A percentile compares a stretch with the other conserved stretches of the same genome.
Evolutionary conservation across 805 yeast species (phyloP).

Genomic region (Maudiozyma saulgeensis): DNA sequence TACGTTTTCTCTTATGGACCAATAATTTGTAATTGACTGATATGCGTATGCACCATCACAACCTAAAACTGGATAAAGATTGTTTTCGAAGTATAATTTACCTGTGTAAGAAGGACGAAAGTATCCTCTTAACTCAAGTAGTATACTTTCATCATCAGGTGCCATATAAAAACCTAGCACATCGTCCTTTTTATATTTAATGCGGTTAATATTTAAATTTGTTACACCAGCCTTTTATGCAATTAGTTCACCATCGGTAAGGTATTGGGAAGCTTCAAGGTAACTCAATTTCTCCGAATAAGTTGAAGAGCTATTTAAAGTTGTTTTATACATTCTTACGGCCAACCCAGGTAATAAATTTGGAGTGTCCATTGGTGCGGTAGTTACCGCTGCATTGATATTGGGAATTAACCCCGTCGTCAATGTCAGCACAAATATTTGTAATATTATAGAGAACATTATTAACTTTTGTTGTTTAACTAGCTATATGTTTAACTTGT

Average conservation of each 20-base stretch:
- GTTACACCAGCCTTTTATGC: neutral
- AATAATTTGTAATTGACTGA: neutral
- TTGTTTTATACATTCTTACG: neutral
- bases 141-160: neutral
- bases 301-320: neutral
- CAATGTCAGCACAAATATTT: neutral
- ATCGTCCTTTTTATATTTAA: neutral
- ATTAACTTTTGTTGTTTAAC: no score
- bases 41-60: neutral
- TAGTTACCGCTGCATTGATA: neutral
- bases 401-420: neutral
- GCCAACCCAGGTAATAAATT: neutral
- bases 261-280: neutral
- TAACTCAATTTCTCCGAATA: neutral
- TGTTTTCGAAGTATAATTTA: neutral
- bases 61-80: neutral
- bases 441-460: no score
- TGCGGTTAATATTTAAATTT: neutral
- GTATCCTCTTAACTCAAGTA: neutral
- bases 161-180: neutral
- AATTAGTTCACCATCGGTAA: neutral
- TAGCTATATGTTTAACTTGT: no score
- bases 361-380: neutral
- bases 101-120: neutral
- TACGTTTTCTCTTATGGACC: neutral